phyloP scores from a whole-genome alignment of 352 stramenopile genomes.

The Phytophthora constricta region DNA sequence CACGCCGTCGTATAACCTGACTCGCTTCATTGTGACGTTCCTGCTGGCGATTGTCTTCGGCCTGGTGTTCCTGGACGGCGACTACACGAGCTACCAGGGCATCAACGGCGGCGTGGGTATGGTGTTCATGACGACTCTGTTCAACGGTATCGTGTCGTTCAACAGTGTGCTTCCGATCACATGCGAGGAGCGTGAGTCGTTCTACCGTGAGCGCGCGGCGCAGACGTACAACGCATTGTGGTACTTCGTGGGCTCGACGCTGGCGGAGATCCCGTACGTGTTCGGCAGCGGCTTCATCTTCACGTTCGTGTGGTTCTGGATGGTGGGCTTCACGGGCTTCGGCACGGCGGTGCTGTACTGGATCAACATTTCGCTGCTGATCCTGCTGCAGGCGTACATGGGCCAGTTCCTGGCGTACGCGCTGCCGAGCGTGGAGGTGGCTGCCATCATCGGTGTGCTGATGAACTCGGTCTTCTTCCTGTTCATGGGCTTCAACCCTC shows the following conservation, averaged over 20 bases:
- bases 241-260: slow-evolving; percentile 78
- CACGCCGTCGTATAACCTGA: slow-evolving; percentile 84
- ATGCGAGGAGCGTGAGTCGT: slow-evolving; percentile 60
- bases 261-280: slow-evolving; percentile 81
- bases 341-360: slow-evolving; percentile 32
- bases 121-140: slow-evolving; percentile 80
- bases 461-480: slow-evolving; percentile 33
- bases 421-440: slow-evolving; percentile 28
- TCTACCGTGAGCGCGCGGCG: slow-evolving; percentile 91
- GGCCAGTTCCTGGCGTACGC: slow-evolving; percentile 29
- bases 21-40: slow-evolving; percentile 57
- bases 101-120: slow-evolving; percentile 57
- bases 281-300: slow-evolving; percentile 41
- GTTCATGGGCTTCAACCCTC: slow-evolving; percentile 35
- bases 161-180: slow-evolving; percentile 27
- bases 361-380: slow-evolving; percentile 37
- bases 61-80: slow-evolving; percentile 20
- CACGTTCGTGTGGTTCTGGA: slow-evolving; percentile 36
- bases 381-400: slow-evolving; percentile 47
- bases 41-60: slow-evolving; percentile 26
- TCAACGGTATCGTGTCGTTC: slow-evolving; percentile 42
- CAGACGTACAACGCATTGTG: slow-evolving; percentile 90
- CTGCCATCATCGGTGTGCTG: slow-evolving; percentile 31
- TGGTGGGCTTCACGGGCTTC: slow-evolving; percentile 47
- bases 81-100: slow-evolving; percentile 40